Conservation (phyloP, 2,329 filamentous ascomycete genomes). For the Corynespora cassiicola region DNA sequence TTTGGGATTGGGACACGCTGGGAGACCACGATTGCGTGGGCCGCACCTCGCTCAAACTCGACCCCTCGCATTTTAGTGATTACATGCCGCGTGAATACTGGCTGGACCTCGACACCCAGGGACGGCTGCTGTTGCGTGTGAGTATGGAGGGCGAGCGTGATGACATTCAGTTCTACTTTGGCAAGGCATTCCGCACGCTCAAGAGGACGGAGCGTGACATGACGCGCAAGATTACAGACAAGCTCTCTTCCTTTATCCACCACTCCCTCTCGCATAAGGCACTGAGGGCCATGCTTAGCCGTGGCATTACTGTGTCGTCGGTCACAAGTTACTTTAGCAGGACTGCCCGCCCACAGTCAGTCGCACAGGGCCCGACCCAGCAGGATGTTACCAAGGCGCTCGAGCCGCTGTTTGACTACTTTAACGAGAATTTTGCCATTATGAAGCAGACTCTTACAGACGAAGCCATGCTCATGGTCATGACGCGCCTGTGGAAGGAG, state of each 20-base stretch:
- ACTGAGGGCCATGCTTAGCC: slow-evolving; percentile 74
- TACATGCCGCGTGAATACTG: slow-evolving; percentile 96
- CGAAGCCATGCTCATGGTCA: slow-evolving; percentile 97
- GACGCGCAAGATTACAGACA: slow-evolving; percentile 97
- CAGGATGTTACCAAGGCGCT: slow-evolving; percentile 81
- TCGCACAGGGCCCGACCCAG: slow-evolving; percentile 66
- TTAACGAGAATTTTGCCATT: slow-evolving; percentile 98
- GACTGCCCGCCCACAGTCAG: slow-evolving; percentile 54
- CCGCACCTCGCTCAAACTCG: slow-evolving; percentile 95
- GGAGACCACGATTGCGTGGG: slow-evolving; percentile 98
- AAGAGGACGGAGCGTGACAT: slow-evolving; percentile 97
- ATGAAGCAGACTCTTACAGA: slow-evolving; percentile 97
- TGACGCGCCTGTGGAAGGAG: slow-evolving; percentile 98
- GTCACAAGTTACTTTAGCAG: slow-evolving; percentile 75
- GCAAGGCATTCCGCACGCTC: slow-evolving; percentile 92
- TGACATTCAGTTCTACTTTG: slow-evolving; percentile 98
- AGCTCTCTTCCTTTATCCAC: slow-evolving; percentile 94
- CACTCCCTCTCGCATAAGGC: slow-evolving; percentile 85
- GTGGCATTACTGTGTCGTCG: slow-evolving; percentile 74
- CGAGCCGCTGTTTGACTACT: slow-evolving; percentile 87
- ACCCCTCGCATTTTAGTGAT: slow-evolving; percentile 95
- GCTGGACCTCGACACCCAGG: slow-evolving; percentile 96
- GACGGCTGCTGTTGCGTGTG: slow-evolving; percentile 83
- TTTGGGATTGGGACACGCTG: slow-evolving; percentile 98
- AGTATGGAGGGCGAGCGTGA: slow-evolving; percentile 99